A percentile compares a stretch with the other conserved stretches of the same genome.
These are phyloP conservation scores for Thelonectria discophora DNA, from an alignment of 2,329 filamentous ascomycete genomes.

Conservation along the genomic window DNA sequence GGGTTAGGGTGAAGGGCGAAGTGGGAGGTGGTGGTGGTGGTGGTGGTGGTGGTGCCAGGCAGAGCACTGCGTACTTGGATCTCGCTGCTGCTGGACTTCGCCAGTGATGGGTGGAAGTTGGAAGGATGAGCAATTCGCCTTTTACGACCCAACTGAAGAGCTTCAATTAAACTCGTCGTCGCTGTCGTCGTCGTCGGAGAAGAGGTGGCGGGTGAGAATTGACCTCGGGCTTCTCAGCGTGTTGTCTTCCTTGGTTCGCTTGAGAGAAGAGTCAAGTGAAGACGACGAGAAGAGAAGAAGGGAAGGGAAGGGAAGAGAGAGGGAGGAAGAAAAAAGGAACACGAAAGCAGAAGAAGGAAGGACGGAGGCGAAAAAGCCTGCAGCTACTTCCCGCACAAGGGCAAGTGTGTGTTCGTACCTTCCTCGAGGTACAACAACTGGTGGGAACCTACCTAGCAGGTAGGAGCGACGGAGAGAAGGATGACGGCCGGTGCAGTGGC, in stretches of 20 bases:
- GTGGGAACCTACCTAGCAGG: constrained; percentile 2
- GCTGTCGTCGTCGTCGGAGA: constrained; percentile 6
- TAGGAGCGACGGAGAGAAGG: constrained; percentile 20
- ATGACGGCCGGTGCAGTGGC: neutral
- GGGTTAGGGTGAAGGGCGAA: neutral
- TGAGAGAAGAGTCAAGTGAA: constrained; percentile 29
- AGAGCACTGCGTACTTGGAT: neutral
- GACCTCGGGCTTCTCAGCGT: constrained; percentile 15
- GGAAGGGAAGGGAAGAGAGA: neutral
- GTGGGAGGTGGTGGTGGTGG: too few relatives aligned
- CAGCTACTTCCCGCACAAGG: constrained; percentile 27
- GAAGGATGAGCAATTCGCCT: constrained; percentile 17
- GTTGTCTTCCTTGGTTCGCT: constrained; percentile 33
- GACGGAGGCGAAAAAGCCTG: constrained; percentile 15
- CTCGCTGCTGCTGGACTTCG: neutral
- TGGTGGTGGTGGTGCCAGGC: constrained; percentile 4
- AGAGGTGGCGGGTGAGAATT: constrained; percentile 19
- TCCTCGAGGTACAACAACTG: constrained; percentile 15
- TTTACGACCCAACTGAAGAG: constrained; percentile 16
- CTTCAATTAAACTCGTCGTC: constrained; percentile 16
- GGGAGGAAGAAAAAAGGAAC: neutral
- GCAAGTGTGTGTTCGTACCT: constrained; percentile 26
- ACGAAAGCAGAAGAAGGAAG: constrained; percentile 12
- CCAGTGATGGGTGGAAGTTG: constrained; percentile 12
- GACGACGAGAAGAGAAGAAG: constrained; percentile 25